phyloP scores from a whole-genome alignment of 2,329 filamentous ascomycete genomes.

The Apiospora koreana region DNA sequence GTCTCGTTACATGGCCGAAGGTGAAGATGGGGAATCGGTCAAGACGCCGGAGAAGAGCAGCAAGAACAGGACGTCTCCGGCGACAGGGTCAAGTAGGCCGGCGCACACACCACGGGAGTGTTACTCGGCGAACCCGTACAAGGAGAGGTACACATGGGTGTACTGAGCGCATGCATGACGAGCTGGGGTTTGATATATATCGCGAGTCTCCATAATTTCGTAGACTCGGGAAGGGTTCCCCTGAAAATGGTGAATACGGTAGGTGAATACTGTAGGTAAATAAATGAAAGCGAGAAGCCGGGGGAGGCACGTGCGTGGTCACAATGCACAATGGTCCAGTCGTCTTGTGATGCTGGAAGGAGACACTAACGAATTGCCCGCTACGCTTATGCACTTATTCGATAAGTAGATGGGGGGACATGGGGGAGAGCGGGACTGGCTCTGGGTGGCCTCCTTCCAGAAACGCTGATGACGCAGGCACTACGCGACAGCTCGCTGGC shows the following conservation, averaged over 20 bases:
- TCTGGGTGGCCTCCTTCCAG: background rate
- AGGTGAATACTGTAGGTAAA: background rate
- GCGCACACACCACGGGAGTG: background rate
- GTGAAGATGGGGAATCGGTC: too few relatives aligned
- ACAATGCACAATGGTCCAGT: too few relatives aligned
- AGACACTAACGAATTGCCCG: background rate
- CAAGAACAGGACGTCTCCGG: background rate
- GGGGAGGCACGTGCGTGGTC: background rate
- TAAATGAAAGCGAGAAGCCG: background rate
- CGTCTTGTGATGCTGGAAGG: background rate
- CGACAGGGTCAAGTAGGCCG: background rate
- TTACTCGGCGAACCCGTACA: background rate
- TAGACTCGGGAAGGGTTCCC: background rate
- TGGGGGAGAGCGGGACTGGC: background rate
- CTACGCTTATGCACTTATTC: background rate
- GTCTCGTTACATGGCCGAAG: background rate
- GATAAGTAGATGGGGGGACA: background rate
- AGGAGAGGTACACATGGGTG: background rate
- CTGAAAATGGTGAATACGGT: too few relatives aligned
- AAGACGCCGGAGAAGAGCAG: background rate
- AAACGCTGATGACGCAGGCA: slow-evolving; percentile 3
- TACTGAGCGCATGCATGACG: background rate
- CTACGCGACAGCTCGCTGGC: background rate
- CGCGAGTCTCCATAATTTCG: background rate
- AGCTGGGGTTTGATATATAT: background rate